Base-by-base conservation (phyloP, 352 stramenopile genomes). In the Globisporangium okanoganense region DNA sequence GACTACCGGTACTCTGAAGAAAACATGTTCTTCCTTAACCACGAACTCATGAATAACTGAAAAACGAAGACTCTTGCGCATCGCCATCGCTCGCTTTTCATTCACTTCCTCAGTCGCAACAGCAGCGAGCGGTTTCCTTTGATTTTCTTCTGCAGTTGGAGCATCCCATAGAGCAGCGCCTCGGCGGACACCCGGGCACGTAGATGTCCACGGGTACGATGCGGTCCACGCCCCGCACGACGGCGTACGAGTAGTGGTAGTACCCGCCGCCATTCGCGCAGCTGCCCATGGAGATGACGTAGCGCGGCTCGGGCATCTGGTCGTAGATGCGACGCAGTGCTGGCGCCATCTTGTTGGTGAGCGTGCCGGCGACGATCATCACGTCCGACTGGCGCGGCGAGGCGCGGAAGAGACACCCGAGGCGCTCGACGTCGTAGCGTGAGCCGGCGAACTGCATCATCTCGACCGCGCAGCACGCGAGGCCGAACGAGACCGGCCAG, bases 341-440 rank as follows among this genome's bases (percentile, higher is more conserved):
- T 0, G 97, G 97, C 20, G 97, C 97, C 97, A 99, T 99, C 76
- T 99, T 99, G 87, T 99, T 99, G 61, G 97, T 99, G 24, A 99
- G 74, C 22, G 97, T 99, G 5, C 97, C 97, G 16, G 97, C 96
- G 18, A 99, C 97, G 82, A 99, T 98, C 97, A 99, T 99, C 7
- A 99, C 95, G 79, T 99, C 97, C 6, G 94, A 97, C 72, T 98
- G 94, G 66, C 95, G 88, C 9, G 91, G 91, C 45, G 82, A 94
- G 0, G 97, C 97, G 67, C 97, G 96, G 70, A 99, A 99, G 14
- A 99, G 93, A 92, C 99, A 99, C 35, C 97, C 97, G 68, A 99
- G 97, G 49, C 97, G 92, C 73, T 99, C 97, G 71, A 99, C 97
- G 77, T 99, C 97, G 72, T 99, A 99, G 24, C 97, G 88, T 13